A percentile compares a stretch with the other conserved stretches of the same genome.
phyloP scores from a whole-genome alignment of 2,329 filamentous ascomycete species.

The Lachnellula arida region DNA sequence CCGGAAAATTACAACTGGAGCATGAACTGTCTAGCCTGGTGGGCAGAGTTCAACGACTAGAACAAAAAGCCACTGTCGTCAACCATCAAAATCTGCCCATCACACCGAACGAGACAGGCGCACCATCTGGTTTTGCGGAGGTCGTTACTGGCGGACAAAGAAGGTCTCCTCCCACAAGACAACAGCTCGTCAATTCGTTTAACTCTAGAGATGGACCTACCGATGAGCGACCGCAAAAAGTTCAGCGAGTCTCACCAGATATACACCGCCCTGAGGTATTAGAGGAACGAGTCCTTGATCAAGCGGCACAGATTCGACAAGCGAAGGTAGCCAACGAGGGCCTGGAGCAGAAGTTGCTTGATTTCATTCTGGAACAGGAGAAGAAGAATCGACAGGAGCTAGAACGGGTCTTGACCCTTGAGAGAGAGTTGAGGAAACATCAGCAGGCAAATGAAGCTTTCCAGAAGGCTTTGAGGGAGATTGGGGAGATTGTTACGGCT shows the following conservation, averaged over 20 bases:
- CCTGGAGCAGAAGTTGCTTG: conserved; percentile 79
- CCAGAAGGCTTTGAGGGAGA: conserved; percentile 93
- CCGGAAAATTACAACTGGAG: conserved; percentile 76
- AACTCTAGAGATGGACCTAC: conserved; percentile 25
- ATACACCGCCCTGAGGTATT: conserved; percentile 75
- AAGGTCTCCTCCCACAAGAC: conserved; percentile 30
- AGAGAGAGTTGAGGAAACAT: conserved; percentile 92
- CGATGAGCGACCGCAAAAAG: conserved; percentile 27
- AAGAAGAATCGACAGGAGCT: conserved; percentile 83
- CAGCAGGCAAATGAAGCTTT: conserved; percentile 98
- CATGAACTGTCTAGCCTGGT: conserved; percentile 76
- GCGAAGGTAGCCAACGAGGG: conserved; percentile 76
- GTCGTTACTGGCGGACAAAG: conserved; percentile 36
- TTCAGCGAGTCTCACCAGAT: conserved; percentile 61
- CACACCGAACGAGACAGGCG: conserved; percentile 71
- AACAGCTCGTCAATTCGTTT: conserved; percentile 37
- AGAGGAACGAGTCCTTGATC: conserved; percentile 86
- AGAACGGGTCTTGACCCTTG: conserved; percentile 81
- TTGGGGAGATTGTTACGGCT: conserved; percentile 94
- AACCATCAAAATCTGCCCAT: conserved; percentile 63
- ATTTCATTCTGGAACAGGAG: conserved; percentile 80
- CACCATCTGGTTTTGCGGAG: conserved; percentile 61
- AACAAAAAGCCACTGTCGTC: conserved; percentile 65
- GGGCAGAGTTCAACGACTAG: conserved; percentile 73
- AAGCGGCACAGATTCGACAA: conserved; percentile 84